Percentiles rank a stretch among this genome's conserved stretches.
phyloP scores from a whole-genome alignment of 2,329 filamentous ascomycete genomes.

The Stachybotrys chlorohalonatus region DNA sequence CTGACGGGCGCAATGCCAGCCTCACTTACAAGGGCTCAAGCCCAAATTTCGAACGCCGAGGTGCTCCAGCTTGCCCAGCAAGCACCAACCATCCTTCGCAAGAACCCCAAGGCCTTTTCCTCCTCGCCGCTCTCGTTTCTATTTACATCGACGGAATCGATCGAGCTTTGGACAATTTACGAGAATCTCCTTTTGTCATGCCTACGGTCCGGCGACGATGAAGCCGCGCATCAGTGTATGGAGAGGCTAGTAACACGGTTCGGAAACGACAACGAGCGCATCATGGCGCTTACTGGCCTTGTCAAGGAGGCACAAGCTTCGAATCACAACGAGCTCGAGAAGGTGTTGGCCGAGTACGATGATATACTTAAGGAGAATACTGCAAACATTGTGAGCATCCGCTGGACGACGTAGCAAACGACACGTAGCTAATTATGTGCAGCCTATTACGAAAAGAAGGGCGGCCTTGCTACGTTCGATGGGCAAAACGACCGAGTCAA shows the following conservation, averaged over 20 bases:
- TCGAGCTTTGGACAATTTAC: conserved; percentile 75
- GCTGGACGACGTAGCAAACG: not conserved
- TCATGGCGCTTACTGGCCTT: conserved; percentile 75
- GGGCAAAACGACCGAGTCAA: conserved; percentile 62
- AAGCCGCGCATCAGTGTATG: conserved; percentile 66
- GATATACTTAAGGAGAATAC: conserved; percentile 62
- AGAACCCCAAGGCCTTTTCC: conserved; percentile 43
- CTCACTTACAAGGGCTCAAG: conserved; percentile 47
- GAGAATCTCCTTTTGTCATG: conserved; percentile 83
- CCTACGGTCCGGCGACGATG: conserved; percentile 74
- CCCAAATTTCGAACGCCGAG: conserved; percentile 44
- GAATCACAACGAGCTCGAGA: conserved; percentile 54
- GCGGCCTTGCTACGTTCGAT: conserved; percentile 71
- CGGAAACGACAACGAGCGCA: conserved; percentile 71
- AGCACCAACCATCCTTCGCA: conserved; percentile 47
- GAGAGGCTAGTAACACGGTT: conserved; percentile 72
- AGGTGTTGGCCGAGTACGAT: conserved; percentile 70
- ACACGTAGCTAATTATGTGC: conserved; percentile 9
- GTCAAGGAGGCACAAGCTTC: conserved; percentile 75
- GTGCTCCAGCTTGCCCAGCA: conserved; percentile 51
- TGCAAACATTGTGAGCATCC: conserved; percentile 62
- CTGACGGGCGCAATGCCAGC: conserved; percentile 30
- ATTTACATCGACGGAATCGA: conserved; percentile 54
- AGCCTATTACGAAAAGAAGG: conserved; percentile 80
- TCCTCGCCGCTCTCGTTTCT: conserved; percentile 45